Base-by-base conservation (phyloP, 352 stramenopile species). In the Thalassiosira livingstoniorum region DNA sequence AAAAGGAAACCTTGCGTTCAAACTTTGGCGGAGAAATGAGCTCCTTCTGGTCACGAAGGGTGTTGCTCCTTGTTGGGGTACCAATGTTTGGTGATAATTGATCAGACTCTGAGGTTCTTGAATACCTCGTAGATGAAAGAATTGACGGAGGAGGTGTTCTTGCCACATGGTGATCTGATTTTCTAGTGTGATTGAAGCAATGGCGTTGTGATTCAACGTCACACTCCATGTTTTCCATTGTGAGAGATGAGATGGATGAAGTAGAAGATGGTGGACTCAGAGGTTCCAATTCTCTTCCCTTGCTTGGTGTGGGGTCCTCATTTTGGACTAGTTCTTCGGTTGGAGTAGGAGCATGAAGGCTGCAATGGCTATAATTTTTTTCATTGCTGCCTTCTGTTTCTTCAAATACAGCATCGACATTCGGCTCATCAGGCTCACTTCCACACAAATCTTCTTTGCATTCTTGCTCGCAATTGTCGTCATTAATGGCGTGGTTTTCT, bases 181-280 rank as follows among this genome's bases (percentile, higher is more conserved):
- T 70, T 21, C 34, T 39, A n/a, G n/a, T n/a, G n/a, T n/a, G n/a
- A 18, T 21, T 10, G 45, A 35, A 62, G 10, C 27, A 42, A 57
- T 66, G 31, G 4, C 10, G 35, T 10, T 57, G 10, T 31, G 70
- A 57, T 58, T 78, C 68, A 45, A 83, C 75, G 53, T 83, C 68
- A 51, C 34, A 45, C 60, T 62, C 21, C 21, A 54, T 66, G 23
- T 29, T 11, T 37, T 83, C 67, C 1, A 37, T 68, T 5, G 66
- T 70, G 47, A 83, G 76, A 34, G 76, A 78, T 35, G 76, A 83
- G 43, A 70, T 78, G 11, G 76, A 70, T 15, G 68, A 78, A 61
- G 53, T 37, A 5, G 61, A 70, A 27, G 60, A 69, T 15, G 18
- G 39, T 61, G 43, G 65, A 45, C 4, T 57, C 32, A 71, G 75